These are phyloP conservation scores for Phytophthora ohioensis DNA, from an alignment of 352 stramenopile genomes.

Conservation along the genomic window DNA sequence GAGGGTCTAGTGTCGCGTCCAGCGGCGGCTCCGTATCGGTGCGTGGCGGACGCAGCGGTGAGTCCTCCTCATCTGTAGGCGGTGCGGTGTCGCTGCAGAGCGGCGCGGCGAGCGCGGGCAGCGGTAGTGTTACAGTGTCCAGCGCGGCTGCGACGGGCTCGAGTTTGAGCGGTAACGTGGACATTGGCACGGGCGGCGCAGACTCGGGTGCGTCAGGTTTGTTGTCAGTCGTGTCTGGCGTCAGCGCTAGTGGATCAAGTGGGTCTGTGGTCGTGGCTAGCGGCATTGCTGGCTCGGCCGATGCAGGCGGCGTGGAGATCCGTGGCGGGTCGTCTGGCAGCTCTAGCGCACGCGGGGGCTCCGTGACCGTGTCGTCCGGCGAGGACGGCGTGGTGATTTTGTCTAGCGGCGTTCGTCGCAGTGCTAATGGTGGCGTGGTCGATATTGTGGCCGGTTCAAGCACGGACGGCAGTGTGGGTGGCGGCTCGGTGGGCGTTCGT, in stretches of 20 bases:
- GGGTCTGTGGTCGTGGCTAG: background rate
- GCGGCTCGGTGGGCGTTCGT: background rate
- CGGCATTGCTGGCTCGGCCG: background rate
- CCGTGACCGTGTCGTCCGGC: background rate
- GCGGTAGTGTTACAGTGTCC: too few relatives aligned
- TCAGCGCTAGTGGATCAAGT: background rate
- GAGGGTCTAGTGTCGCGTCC: too few relatives aligned
- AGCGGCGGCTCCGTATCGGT: too few relatives aligned
- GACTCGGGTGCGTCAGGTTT: background rate
- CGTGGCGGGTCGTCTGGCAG: conserved; percentile 3
- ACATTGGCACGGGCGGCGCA: background rate
- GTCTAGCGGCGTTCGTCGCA: background rate
- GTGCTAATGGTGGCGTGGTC: background rate
- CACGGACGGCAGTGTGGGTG: background rate
- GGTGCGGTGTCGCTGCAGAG: too few relatives aligned
- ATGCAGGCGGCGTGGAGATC: conserved; percentile 11
- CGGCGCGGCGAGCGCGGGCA: too few relatives aligned
- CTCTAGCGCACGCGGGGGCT: background rate
- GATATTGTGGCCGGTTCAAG: conserved; percentile 1
- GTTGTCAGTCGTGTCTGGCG: background rate
- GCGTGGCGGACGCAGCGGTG: too few relatives aligned
- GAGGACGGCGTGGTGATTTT: background rate
- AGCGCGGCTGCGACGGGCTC: background rate
- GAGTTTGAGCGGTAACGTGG: background rate
- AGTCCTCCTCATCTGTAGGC: too few relatives aligned